Evolutionary conservation across 2,329 filamentous ascomycete genomes (phyloP), one percentile per base, ranked within the genome.

Genomic region (Colletotrichum sp.): DNA sequence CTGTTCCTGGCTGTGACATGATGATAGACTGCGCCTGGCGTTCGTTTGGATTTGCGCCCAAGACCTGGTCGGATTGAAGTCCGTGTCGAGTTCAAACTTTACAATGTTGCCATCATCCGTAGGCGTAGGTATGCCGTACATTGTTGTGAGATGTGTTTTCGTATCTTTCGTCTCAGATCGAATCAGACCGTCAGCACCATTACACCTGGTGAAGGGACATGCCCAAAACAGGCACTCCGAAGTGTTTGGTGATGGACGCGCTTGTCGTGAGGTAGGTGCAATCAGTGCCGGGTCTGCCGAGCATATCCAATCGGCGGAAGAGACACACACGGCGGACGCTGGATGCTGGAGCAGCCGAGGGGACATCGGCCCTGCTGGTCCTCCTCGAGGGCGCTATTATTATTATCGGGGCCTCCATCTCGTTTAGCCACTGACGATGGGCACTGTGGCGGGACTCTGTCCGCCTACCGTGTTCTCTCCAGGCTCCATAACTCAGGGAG

Each of bases 291-390:
- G 49, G 44, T 59, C 64, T 73, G 70, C 70, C 64, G 70, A 69
- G 29, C 29, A 25, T 62, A 52, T 29, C 65, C 69, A 65, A 69
- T 73, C 55, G 44, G 64, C 59, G 55, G 64, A 76, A 69, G 44
- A 52, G 62, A 34, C 44, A 30, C 36, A 36, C 72, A 49, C 27
- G 63, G 64, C 55, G 27, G 36, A 63, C 62, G 52, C 61, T 63
- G 19, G 44, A 49, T 13, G 64, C 55, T 61, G 64, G 71, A 59
- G 70, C 32, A 73, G 64, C 63, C 69, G 73, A 61, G 34, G 44
- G 57, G 52, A 66, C 55, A 72, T 61, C 73, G 73, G 73, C 57
- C 73, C 57, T 76, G 63, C 59, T 57, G 70, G 64, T 49, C 70
- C 64, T 73, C 39, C 19, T 64, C 5, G 44, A 22, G 39, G 22